Evolutionary conservation across 1,284 basidiomycete species (phyloP).

Genomic region (Porogramme epimiltina): DNA sequence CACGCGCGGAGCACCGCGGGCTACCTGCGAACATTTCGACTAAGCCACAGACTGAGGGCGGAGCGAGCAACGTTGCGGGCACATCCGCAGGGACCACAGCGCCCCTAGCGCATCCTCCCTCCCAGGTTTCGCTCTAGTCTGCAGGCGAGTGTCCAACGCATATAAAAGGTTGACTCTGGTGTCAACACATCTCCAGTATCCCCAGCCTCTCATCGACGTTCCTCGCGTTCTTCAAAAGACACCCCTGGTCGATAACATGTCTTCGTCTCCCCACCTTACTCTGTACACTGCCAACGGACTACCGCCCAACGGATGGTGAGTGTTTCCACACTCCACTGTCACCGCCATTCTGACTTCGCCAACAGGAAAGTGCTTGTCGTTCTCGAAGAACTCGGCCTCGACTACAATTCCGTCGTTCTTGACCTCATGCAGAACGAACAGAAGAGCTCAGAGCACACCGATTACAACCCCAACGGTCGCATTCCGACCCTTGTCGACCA

Average conservation of each 20-base stretch:
- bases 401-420: slow-evolving; percentile 32
- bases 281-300: neutral
- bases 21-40: too few relatives aligned
- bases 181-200: too few relatives aligned
- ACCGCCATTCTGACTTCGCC: neutral
- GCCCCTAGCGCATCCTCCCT: too few relatives aligned
- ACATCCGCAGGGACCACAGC: too few relatives aligned
- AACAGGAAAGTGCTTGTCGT: slow-evolving; percentile 30
- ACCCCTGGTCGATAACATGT: neutral
- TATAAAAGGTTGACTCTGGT: too few relatives aligned
- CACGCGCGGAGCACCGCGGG: too few relatives aligned
- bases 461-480: slow-evolving; percentile 36
- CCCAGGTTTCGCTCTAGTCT: too few relatives aligned
- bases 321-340: neutral
- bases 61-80: too few relatives aligned
- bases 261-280: neutral
- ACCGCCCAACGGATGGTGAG: neutral
- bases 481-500: slow-evolving; percentile 39
- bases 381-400: slow-evolving; percentile 32
- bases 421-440: slow-evolving; percentile 30
- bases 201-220: too few relatives aligned
- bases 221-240: neutral
- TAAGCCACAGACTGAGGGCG: too few relatives aligned
- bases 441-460: slow-evolving; percentile 26
- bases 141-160: too few relatives aligned